These are phyloP conservation scores for Rhododendron ferrugineum DNA, from an alignment of 148 eudicot genomes.

Conservation along the genomic window DNA sequence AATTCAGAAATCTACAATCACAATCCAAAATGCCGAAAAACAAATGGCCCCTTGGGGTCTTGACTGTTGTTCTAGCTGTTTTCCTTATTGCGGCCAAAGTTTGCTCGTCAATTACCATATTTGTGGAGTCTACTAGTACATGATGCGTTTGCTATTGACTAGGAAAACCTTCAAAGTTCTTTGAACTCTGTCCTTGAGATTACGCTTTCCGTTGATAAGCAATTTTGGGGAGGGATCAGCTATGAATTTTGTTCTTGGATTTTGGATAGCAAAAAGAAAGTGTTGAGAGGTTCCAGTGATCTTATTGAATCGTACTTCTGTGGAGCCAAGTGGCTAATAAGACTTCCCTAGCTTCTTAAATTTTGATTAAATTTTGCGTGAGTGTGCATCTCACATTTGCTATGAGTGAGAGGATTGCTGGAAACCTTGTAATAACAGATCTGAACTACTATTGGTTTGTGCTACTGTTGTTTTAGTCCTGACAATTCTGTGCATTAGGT, in stretches of 20 bases:
- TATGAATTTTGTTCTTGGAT: neutral
- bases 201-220: neutral
- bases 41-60: neutral
- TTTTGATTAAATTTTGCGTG: neutral
- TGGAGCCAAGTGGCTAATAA: neutral
- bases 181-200: neutral
- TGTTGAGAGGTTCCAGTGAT: neutral
- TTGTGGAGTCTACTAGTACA: neutral
- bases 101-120: neutral
- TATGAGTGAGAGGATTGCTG: neutral
- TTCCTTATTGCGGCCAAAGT: neutral
- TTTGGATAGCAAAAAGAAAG: neutral
- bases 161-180: neutral
- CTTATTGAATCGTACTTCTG: neutral
- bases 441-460: neutral
- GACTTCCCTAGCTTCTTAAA: neutral
- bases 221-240: neutral
- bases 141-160: neutral
- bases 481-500: neutral
- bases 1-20: neutral
- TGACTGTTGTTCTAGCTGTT: neutral
- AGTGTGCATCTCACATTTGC: neutral
- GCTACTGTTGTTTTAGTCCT: neutral
- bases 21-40: neutral
- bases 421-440: neutral